Evolutionary conservation across 2,329 filamentous ascomycete species (phyloP).

Genomic region (Claviceps humidiphila): DNA sequence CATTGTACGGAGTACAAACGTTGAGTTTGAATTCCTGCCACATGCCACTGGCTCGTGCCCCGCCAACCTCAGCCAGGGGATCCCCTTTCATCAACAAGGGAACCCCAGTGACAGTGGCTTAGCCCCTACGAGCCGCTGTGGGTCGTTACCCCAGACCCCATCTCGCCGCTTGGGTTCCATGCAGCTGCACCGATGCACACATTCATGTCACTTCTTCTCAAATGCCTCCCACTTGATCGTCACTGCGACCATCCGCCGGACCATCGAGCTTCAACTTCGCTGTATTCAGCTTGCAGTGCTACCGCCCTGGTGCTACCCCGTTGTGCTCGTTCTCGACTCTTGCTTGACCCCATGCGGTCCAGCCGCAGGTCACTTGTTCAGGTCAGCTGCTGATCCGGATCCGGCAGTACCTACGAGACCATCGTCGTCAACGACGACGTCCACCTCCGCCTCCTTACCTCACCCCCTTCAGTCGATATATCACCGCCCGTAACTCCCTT

Average conservation of each 20-base stretch:
- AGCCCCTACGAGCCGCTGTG: too few relatives aligned
- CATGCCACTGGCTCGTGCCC: too few relatives aligned
- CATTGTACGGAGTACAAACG: not conserved
- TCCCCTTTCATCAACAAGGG: too few relatives aligned
- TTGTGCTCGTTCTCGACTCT: not conserved
- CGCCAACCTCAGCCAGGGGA: too few relatives aligned
- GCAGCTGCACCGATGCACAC: too few relatives aligned
- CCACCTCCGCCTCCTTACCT: conserved; percentile 7
- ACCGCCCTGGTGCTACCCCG: conserved; percentile 1
- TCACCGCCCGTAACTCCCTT: conserved; percentile 12
- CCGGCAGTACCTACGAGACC: conserved; percentile 11
- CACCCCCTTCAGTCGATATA: conserved; percentile 12
- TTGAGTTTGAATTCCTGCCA: too few relatives aligned
- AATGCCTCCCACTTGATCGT: not conserved
- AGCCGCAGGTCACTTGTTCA: conserved; percentile 3
- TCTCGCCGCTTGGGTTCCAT: too few relatives aligned
- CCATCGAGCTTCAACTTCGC: too few relatives aligned
- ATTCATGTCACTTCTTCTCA: not conserved
- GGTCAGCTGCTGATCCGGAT: conserved; percentile 12
- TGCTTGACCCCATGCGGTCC: not conserved
- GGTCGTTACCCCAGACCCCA: too few relatives aligned
- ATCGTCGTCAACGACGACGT: conserved; percentile 7
- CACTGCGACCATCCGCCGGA: too few relatives aligned
- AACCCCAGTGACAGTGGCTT: too few relatives aligned
- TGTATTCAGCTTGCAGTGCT: not conserved